phyloP scores from a whole-genome alignment of 2,329 filamentous ascomycete species.

The Fusarium sp. region DNA sequence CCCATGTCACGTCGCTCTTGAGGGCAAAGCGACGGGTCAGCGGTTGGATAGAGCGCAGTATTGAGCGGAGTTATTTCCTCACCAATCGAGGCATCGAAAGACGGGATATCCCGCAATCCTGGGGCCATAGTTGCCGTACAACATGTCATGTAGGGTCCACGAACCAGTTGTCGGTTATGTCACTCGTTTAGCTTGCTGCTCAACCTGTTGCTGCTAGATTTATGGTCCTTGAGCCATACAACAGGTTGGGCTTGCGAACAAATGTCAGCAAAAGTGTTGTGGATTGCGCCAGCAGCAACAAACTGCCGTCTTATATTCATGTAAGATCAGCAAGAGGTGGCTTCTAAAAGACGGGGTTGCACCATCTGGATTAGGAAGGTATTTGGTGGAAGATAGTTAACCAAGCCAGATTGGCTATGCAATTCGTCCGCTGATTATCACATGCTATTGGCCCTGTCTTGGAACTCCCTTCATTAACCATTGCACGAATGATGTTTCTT shows the following conservation, averaged over 20 bases:
- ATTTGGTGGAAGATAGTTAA: background rate
- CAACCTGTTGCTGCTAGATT: conserved; percentile 17
- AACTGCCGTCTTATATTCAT: background rate
- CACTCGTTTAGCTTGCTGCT: background rate
- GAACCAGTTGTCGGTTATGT: conserved; percentile 6
- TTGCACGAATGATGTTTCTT: conserved; percentile 24
- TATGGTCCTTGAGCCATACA: background rate
- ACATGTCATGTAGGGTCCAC: conserved; percentile 13
- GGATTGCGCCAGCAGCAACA: background rate
- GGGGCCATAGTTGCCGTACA: background rate
- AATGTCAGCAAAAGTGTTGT: background rate
- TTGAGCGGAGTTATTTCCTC: conserved; percentile 41
- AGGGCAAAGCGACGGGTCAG: conserved; percentile 30
- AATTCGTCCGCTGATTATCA: background rate
- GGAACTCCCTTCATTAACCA: conserved; percentile 15
- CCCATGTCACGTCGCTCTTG: conserved; percentile 37
- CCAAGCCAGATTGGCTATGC: conserved; percentile 15
- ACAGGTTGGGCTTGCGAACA: background rate
- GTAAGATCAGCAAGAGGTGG: conserved; percentile 3
- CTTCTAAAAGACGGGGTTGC: background rate
- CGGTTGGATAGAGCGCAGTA: conserved; percentile 39
- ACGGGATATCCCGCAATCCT: conserved; percentile 30
- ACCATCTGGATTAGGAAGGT: background rate
- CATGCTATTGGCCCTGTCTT: conserved; percentile 9
- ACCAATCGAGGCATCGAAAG: conserved; percentile 43